Base-by-base conservation (phyloP, 352 stramenopile species). In the Phytophthora cactorum region DNA sequence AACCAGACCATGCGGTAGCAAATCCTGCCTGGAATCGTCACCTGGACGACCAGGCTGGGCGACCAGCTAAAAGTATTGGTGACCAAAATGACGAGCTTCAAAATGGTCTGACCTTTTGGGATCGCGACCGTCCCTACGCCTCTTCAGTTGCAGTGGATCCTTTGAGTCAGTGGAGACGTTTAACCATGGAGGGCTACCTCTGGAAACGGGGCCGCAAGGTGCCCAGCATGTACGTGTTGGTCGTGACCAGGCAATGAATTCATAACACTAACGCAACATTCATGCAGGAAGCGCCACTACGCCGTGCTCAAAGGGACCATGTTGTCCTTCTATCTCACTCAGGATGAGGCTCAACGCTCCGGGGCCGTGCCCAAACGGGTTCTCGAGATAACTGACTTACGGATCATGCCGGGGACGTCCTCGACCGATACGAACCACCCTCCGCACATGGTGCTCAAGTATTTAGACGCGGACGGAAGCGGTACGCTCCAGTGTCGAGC, bases 281-380 rank as follows among this genome's bases (percentile, higher is more conserved):
- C 36, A 52, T 38, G 5, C 55, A 93, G 86, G 82, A 82, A 90
- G 50, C 81, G 82, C 8, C 72, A 84, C 59, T 94, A 84, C 55
- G 89, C 79, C 52, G 86, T 92, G 34, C 78, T 92, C 3, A 90
- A 94, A 58, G 84, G 84, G 55, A 91, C 82, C 1, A 92, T 94
- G 86, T 74, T 94, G 28, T 68, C 79, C 7, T 85, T 81, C 43
- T 92, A 92, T 66, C 63, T 68, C 4, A 80, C 57, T 17, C 64
- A 83, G 29, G 74, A 91, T 45, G 86, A 93, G 32, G 77, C 69
- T 34, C 55, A 77, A 50, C 75, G 79, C 0, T 65, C 72, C 4
- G 67, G 71, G 3, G 63, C 74, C 1, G 73, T 74, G 3, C 86
- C 86, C 0, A 78, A 83, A 22, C 81, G 83, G 15, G 84, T 94